Conservation (phyloP, 345 rosid genomes). For the Adansonia digitata region DNA sequence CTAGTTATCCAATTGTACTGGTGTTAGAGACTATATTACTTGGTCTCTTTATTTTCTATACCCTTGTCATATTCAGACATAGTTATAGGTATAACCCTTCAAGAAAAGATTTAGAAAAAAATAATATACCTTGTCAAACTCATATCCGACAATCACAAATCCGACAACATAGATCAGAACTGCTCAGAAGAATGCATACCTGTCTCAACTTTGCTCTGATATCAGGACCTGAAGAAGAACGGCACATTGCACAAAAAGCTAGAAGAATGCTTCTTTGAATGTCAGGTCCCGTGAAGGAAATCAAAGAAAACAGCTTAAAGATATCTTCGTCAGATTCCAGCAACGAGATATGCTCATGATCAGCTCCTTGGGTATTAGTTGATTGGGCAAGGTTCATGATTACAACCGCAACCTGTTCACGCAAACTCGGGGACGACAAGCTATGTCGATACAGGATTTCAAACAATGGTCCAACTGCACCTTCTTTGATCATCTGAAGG, state of each 20-base stretch:
- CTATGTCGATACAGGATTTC: constrained; percentile 29
- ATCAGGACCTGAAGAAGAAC: constrained; percentile 17
- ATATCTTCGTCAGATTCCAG: constrained; percentile 25
- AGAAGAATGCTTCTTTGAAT: constrained; percentile 25
- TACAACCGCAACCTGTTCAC: constrained; percentile 22
- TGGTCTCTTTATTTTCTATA: background rate
- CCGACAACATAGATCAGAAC: background rate
- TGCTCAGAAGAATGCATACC: constrained; percentile 14
- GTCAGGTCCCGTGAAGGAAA: constrained; percentile 28
- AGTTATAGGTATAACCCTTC: background rate
- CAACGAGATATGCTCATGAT: constrained; percentile 18
- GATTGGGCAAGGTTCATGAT: constrained; percentile 27
- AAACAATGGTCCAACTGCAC: constrained; percentile 23
- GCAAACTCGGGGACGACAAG: constrained; percentile 22
- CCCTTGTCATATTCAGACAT: background rate
- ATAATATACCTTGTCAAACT: background rate
- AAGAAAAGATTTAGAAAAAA: background rate
- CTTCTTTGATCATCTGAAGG: constrained; percentile 23
- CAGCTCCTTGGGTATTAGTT: constrained; percentile 14
- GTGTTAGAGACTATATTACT: background rate
- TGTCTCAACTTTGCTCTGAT: constrained; percentile 26
- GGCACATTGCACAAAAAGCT: constrained; percentile 22
- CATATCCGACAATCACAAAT: background rate
- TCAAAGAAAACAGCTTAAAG: constrained; percentile 22
- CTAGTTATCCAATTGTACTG: background rate